Base-by-base conservation (phyloP, 2,329 filamentous ascomycete genomes). In the Fusarium sublunatum region DNA sequence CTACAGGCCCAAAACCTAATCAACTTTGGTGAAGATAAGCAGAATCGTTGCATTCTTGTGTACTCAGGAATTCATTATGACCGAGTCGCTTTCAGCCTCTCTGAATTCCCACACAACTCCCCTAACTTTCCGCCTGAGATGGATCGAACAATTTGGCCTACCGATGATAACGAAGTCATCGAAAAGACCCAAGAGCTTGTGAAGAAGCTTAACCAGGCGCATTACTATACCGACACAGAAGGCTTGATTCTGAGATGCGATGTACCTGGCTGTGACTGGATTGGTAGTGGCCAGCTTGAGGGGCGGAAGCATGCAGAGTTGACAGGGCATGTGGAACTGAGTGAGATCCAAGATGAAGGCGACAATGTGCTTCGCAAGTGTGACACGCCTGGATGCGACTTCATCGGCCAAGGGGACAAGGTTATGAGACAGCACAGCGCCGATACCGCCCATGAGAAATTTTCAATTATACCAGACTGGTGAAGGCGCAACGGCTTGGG, bases 41-140 rank as follows among this genome's bases (percentile, higher is more conserved):
- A 79, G 31, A 85, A 83, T 36, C 84, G 92, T 7, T 93, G 91
- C 71, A 87, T 97, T 25, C 80, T 97, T 24, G 88, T 97, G 1
- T 97, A 97, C 77, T 94, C 91, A 0, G 93, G 93, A 3, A 95
- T 97, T 46, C 93, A 97, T 75, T 97, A 97, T 77, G 94, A 97
- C 76, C 89, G 91, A 7, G 89, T 97, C 58, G 92, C 91, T 1
- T 86, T 96, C 65, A 88, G 87, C 15, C 86, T 84, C 35, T 87
- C 82, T 22, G 84, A 82, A 62, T 83, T 77, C 65, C 86, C 85
- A 5, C 81, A 82, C 67, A 82, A 80, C 40, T 82, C 79, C 55
- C 78, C 86, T 6, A 81, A 84, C 42, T 79, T 86, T 10, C 86
- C 89, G 7, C 86, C 91, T 0, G 91, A 95, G 25, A 86, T 89